Percentiles rank a stretch among this genome's conserved stretches.
These are phyloP conservation scores for Fraxinus dipetala DNA, from an alignment of 305 asterid species.

Conservation along the genomic window DNA sequence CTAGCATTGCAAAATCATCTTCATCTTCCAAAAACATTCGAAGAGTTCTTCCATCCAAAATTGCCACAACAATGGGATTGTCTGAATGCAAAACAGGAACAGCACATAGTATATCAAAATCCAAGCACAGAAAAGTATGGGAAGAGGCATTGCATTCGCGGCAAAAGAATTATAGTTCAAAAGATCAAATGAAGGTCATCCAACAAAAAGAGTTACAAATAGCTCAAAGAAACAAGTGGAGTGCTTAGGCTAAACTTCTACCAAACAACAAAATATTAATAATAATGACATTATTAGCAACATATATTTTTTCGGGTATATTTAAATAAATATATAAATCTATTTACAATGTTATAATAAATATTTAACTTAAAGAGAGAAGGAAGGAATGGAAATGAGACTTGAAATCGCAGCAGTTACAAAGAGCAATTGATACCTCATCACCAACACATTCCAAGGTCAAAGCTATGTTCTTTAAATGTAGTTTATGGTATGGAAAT, in stretches of 20 bases:
- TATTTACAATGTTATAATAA: neutral
- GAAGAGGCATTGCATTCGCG: neutral
- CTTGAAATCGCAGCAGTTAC: neutral
- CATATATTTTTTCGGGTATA: neutral
- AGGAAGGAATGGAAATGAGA: neutral
- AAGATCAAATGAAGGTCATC: neutral
- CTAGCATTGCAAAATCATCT: constrained; percentile 67
- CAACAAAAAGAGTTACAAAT: neutral
- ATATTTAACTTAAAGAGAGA: neutral
- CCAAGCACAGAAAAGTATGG: neutral
- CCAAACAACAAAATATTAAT: neutral
- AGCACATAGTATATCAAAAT: constrained; percentile 8
- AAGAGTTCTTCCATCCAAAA: constrained; percentile 48
- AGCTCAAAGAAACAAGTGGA: constrained; percentile 4
- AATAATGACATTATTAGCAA: neutral
- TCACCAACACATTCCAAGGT: neutral
- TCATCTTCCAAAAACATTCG: constrained; percentile 52
- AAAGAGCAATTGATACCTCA: neutral
- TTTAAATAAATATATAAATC: neutral
- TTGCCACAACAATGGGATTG: constrained; percentile 46
- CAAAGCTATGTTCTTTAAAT: neutral
- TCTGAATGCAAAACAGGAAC: constrained; percentile 32
- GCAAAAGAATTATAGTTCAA: neutral
- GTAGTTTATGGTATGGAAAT: neutral
- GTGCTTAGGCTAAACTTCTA: constrained; percentile 10